Conservation (phyloP, 495 filamentous ascomycete species). For the Sabuloglossum arenarium region DNA sequence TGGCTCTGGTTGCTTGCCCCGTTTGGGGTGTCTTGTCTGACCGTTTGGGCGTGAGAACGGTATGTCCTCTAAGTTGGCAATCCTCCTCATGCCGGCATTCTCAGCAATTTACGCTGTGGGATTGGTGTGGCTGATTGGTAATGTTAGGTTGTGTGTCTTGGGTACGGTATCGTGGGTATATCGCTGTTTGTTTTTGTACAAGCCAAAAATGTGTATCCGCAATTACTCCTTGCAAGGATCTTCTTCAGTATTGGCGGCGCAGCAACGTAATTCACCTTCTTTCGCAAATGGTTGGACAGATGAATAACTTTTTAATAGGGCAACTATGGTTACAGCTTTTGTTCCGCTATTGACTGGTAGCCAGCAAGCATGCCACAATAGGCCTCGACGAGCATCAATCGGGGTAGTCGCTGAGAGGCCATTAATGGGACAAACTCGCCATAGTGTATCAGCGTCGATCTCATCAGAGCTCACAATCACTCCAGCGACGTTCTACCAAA, state of each 20-base stretch:
- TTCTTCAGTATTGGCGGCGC: slow-evolving; percentile 81
- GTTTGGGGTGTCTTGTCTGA: slow-evolving; percentile 86
- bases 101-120: neutral
- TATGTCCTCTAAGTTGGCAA: slow-evolving; percentile 14
- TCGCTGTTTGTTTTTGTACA: slow-evolving; percentile 66
- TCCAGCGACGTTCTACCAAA: slow-evolving; percentile 24
- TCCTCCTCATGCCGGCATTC: neutral
- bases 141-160: slow-evolving; percentile 44
- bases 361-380: neutral
- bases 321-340: slow-evolving; percentile 95
- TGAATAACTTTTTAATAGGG: slow-evolving; percentile 16
- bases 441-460: slow-evolving; percentile 28
- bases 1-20: slow-evolving; percentile 79
- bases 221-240: slow-evolving; percentile 66
- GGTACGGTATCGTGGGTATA: slow-evolving; percentile 60
- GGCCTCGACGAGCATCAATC: neutral
- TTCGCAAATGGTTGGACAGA: neutral
- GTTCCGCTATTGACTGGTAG: slow-evolving; percentile 31
- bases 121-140: neutral
- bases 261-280: slow-evolving; percentile 36
- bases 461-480: slow-evolving; percentile 46
- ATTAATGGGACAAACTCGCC: neutral
- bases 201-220: slow-evolving; percentile 70
- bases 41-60: slow-evolving; percentile 57
- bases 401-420: no score